Base-by-base conservation (phyloP, 768 basidiomycete genomes). In the Lyophyllum shimeji region DNA sequence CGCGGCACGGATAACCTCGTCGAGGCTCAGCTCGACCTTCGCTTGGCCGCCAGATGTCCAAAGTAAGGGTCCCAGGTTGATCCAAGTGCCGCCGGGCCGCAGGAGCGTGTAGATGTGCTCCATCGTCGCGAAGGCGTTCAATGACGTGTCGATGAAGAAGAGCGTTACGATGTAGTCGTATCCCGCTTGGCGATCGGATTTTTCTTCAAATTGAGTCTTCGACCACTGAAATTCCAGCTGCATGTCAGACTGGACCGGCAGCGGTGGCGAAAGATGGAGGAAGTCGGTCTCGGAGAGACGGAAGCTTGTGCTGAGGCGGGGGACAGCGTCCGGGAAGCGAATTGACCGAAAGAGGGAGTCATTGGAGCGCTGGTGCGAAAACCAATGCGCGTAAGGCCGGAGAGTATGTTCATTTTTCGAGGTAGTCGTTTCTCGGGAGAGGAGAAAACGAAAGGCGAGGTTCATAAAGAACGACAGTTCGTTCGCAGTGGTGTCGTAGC, bases 391-490 rank as follows among this genome's bases (percentile, higher is more conserved):
- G 62, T 82, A 88, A 0, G 88, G 88, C 42, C 80, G 77, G 6
- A 89, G 53, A 8, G 61, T 67, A 65, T 87, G 85, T 63, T 86
- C 74, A 47, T 82, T 65, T 1, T 65, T 46, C 7, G 52, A 34
- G 1, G 70, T 66, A 0, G 84, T 83, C 5, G 72, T 67, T 5
- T 73, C 69, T 4, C 77, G 73, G 1, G 81, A 83, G 17, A 85
- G 74, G 13, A 89, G 72, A 64, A 85, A 82, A 3, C 80, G 79
- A 53, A 84, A 75, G 0, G 81, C 80, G 13, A 87, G 72, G 43
- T 75, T 83, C 86, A 87, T 87, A 69, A 81, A 87, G 59, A 73
- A 80, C 0, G 86, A 88, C 8, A 84, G 69, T 63, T 89, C 86
- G 59, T 82, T 82, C 2, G 85, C 84, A 0, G 81, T 83, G 0